Base-by-base conservation (phyloP, 306 rosid species). In the Cajanus cajan region DNA sequence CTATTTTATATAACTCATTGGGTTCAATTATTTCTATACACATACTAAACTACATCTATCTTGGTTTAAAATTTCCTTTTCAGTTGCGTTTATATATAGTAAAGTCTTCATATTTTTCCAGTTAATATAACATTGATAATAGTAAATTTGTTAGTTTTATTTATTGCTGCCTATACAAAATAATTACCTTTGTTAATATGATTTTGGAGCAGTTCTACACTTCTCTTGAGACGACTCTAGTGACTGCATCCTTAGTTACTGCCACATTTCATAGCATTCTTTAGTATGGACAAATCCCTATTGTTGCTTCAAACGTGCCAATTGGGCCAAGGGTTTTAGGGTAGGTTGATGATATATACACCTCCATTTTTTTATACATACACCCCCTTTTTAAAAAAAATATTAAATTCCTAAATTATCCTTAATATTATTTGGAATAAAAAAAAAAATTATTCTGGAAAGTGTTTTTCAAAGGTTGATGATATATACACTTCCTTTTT, bases 211-310 rank as follows among this genome's bases (percentile, higher is more conserved):
- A 96, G 99, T 85, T 96, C 86, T 96, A 96, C 87, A 96, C 99
- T 13, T 96, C 93, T 86, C 94, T 93, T 14, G 99, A 96, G 98
- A 96, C 98, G 0, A 83, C 86, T 86, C 90, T 91, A 10, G 99
- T 96, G 89, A 89, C 99, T 37, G 79, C 89, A 80, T 93, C 94
- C 31, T 82, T 96, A 67, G n/a, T n/a, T n/a, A n/a, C 78, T 96
- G 80, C 99, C 99, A 0, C 90, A 96, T 78, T 93, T 96, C 73
- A 84, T 91, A 22, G 91, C 96, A 68, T 96, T 96, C 87, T 96
- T 96, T 73, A 93, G 96, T 58, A 96, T 54, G 96, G 86, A 63
- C 98, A 96, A 89, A 91, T 96, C 59, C 98, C 99, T 8, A n/a
- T n/a, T n/a, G n/a, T n/a, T n/a, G n/a, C n/a, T n/a, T n/a, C n/a